Evolutionary conservation across 441 rosid genomes (phyloP).

Genomic region (Erodium moschatum): DNA sequence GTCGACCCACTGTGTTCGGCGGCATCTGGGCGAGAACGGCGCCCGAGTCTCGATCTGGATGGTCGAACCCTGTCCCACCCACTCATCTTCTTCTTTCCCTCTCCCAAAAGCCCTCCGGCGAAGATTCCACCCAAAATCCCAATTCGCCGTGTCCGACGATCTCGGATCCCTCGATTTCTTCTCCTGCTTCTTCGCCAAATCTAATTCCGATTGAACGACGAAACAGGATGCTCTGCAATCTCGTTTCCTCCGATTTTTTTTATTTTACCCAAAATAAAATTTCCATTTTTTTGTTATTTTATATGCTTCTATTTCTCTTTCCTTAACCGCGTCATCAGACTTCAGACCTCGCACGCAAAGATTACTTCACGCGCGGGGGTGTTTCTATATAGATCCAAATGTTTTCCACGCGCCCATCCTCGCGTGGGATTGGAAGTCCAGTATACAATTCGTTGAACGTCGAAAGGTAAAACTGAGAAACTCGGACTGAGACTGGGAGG

Average conservation of each 20-base stretch:
- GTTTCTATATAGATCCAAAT: no score
- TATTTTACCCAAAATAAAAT: background rate
- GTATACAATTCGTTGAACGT: no score
- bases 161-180: slow-evolving; percentile 7
- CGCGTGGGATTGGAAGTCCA: background rate
- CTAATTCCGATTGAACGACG: background rate
- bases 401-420: background rate
- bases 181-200: slow-evolving; percentile 4
- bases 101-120: slow-evolving; percentile 17
- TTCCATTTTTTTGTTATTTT: background rate
- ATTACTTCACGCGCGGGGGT: no score
- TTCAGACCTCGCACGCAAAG: background rate
- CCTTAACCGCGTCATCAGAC: background rate
- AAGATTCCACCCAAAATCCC: background rate
- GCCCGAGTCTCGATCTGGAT: slow-evolving; percentile 25
- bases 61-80: slow-evolving; percentile 45
- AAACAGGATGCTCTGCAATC: background rate
- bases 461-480: no score
- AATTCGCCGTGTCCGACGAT: background rate
- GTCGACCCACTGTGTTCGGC: slow-evolving; percentile 18
- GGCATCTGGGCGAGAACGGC: slow-evolving; percentile 2
- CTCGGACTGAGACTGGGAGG: background rate
- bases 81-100: slow-evolving; percentile 31
- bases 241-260: background rate
- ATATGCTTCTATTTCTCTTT: background rate